These are phyloP conservation scores for Sophora flavescens DNA, from an alignment of 306 rosid genomes.

Conservation along the genomic window DNA sequence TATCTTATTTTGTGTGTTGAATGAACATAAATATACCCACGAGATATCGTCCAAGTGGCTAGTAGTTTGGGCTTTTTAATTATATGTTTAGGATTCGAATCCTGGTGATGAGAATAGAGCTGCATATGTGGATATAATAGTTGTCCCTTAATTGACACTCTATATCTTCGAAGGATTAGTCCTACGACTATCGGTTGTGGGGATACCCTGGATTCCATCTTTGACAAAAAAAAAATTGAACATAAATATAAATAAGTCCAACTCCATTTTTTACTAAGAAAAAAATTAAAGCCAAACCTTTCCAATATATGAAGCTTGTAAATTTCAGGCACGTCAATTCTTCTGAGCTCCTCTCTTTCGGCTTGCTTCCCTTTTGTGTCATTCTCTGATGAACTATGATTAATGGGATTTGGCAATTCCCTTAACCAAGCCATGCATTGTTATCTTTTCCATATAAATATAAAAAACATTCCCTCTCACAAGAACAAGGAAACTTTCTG, in stretches of 20 bases:
- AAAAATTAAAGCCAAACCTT: constrained; percentile 13
- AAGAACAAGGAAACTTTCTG: neutral
- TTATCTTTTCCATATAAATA: neutral
- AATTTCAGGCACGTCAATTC: constrained; percentile 8
- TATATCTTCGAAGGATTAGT: no score
- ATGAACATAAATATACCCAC: no score
- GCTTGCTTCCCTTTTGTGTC: neutral
- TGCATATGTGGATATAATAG: no score
- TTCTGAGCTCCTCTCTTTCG: neutral
- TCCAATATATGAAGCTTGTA: constrained; percentile 8
- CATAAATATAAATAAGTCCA: neutral
- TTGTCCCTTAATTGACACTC: no score
- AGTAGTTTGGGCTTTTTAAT: no score
- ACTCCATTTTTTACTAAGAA: neutral
- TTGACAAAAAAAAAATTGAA: no score
- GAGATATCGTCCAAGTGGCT: no score
- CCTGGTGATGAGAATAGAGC: no score
- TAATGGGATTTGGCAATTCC: neutral
- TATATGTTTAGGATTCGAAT: no score
- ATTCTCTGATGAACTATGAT: neutral
- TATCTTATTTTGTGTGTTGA: no score
- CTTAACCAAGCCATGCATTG: neutral
- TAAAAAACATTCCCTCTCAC: neutral
- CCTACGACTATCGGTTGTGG: no score
- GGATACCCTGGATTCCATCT: no score